Percentiles rank a stretch among this genome's conserved stretches.
Conservation (phyloP, 805 yeast genomes). For the Starmerella bombi region DNA sequence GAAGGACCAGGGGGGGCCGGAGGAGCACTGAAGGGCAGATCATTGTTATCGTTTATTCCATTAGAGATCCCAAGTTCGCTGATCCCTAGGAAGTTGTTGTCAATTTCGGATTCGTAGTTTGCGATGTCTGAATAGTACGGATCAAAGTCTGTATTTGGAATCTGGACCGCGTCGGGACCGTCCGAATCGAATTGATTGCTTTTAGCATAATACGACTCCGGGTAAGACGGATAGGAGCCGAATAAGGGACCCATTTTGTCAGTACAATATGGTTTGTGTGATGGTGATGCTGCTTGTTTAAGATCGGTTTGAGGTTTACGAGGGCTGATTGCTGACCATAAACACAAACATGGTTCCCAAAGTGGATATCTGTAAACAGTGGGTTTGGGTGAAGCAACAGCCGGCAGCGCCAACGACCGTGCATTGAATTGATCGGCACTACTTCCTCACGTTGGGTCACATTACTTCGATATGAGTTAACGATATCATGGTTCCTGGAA, state of each 20-base stretch:
- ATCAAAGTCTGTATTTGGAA: constrained; percentile 45
- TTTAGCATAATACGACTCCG: constrained; percentile 1
- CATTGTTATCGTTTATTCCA: constrained; percentile 1
- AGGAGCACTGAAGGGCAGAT: background rate
- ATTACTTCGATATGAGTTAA: too few species aligned
- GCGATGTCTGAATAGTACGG: constrained; percentile 33
- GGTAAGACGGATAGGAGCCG: constrained; percentile 1
- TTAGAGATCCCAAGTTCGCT: constrained; percentile 56
- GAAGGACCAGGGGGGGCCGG: background rate
- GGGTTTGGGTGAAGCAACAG: constrained; percentile 9
- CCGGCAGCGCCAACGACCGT: too few species aligned
- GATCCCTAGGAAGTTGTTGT: constrained; percentile 41
- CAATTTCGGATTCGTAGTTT: constrained; percentile 38
- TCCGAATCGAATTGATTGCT: constrained; percentile 9
- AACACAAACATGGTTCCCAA: constrained; percentile 1
- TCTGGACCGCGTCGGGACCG: constrained; percentile 28
- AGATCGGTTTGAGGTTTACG: too few species aligned
- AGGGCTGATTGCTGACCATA: background rate
- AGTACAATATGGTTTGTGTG: too few species aligned
- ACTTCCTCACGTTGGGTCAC: too few species aligned
- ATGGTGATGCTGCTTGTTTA: too few species aligned
- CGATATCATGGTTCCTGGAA: too few species aligned
- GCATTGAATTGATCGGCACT: too few species aligned
- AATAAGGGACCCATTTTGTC: background rate
- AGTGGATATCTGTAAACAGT: constrained; percentile 15